Percentiles rank a stretch among this genome's conserved stretches.
phyloP scores from a whole-genome alignment of 306 rosid genomes.

The Trifolium pratense region DNA sequence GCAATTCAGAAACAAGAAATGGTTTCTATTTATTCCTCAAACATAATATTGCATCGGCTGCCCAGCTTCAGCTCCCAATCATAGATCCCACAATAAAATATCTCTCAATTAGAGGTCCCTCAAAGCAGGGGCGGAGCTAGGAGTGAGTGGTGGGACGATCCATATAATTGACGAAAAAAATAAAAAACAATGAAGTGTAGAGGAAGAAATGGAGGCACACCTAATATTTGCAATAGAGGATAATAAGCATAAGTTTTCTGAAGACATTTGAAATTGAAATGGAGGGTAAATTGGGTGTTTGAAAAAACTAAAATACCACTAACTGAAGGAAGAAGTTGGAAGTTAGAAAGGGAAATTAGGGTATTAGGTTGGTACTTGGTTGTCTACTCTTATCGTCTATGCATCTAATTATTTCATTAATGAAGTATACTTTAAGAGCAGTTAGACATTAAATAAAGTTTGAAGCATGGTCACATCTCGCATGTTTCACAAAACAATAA shows the following conservation, averaged over 20 bases:
- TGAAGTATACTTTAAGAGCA: slow-evolving; percentile 10
- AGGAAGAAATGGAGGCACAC: neutral
- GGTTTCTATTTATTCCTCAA: slow-evolving; percentile 4
- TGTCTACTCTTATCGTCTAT: slow-evolving; percentile 61
- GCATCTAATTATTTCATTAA: slow-evolving; percentile 25
- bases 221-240: neutral
- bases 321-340: slow-evolving; percentile 49
- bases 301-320: neutral
- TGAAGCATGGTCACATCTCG: slow-evolving; percentile 31
- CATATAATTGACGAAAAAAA: neutral
- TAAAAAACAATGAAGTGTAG: neutral
- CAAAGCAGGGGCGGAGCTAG: slow-evolving; percentile 1
- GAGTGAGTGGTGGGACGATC: neutral
- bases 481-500: slow-evolving; percentile 15
- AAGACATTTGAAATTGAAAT: neutral
- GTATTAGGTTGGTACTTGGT: slow-evolving; percentile 68
- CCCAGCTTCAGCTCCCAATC: neutral
- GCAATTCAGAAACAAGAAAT: neutral
- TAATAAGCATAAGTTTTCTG: neutral
- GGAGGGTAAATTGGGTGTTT: slow-evolving; percentile 39
- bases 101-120: neutral
- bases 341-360: slow-evolving; percentile 52
- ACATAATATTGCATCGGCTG: neutral
- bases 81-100: neutral
- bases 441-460: slow-evolving; percentile 36